These are phyloP conservation scores for Plenodomus lindquistii DNA, from an alignment of 2,329 filamentous ascomycete species.

Conservation along the genomic window DNA sequence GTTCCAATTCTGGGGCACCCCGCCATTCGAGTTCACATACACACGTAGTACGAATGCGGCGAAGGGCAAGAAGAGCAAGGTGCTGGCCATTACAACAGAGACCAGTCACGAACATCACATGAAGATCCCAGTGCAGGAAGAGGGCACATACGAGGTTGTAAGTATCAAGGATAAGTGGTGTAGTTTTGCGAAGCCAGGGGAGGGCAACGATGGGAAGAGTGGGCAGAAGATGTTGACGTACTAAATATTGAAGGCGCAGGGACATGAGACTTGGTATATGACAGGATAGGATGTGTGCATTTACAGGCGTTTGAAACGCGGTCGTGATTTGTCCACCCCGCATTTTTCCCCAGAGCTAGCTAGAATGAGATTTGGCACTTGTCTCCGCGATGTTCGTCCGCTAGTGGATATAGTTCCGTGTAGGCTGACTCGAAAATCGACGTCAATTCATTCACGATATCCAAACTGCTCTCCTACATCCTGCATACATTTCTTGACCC, in stretches of 20 bases:
- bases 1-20: conserved; percentile 93
- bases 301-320: conserved; percentile 15
- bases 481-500: too few relatives aligned
- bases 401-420: not conserved
- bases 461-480: too few relatives aligned
- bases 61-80: conserved; percentile 58
- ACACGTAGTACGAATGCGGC: conserved; percentile 88
- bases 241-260: conserved; percentile 14
- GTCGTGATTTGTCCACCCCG: not conserved
- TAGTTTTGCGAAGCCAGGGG: conserved; percentile 76
- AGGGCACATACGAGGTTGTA: conserved; percentile 97
- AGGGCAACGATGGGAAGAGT: conserved; percentile 39
- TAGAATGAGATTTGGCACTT: not conserved
- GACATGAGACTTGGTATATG: not conserved
- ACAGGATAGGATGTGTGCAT: conserved; percentile 7
- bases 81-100: conserved; percentile 91
- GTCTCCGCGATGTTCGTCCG: not conserved
- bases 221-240: conserved; percentile 48
- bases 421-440: not conserved
- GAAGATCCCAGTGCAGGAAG: conserved; percentile 81
- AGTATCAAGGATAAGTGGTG: conserved; percentile 94
- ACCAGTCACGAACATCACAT: conserved; percentile 80
- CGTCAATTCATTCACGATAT: not conserved
- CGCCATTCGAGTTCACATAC: conserved; percentile 97
- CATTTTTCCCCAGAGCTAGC: not conserved